These are phyloP conservation scores for Phytophthora tubulina DNA, from an alignment of 352 stramenopile genomes.

Conservation along the genomic window DNA sequence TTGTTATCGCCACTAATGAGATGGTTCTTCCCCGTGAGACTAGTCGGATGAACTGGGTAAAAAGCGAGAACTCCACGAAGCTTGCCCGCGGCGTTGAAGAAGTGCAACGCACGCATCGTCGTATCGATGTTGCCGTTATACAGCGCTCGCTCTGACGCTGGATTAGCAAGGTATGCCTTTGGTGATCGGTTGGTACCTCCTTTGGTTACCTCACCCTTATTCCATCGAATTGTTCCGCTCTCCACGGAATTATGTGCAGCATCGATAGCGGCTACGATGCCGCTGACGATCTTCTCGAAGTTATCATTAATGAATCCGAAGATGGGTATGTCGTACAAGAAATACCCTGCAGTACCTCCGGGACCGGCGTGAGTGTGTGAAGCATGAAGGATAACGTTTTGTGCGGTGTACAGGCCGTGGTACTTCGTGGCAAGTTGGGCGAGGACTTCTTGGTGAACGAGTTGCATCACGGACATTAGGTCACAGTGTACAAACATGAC, in stretches of 20 bases:
- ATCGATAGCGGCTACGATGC: conserved; percentile 70
- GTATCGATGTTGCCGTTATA: conserved; percentile 76
- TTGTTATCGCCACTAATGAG: conserved; percentile 90
- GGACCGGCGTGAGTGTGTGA: conserved; percentile 86
- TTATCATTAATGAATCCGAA: conserved; percentile 58
- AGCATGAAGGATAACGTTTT: conserved; percentile 80
- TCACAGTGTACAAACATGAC: conserved; percentile 67
- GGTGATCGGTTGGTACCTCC: conserved; percentile 78
- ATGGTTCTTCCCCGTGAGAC: conserved; percentile 71
- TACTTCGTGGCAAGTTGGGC: conserved; percentile 51
- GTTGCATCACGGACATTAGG: conserved; percentile 54
- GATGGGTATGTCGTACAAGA: conserved; percentile 70
- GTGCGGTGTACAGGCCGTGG: conserved; percentile 47
- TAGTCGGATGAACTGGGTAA: conserved; percentile 80
- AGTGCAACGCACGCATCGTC: conserved; percentile 69
- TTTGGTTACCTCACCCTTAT: conserved; percentile 40
- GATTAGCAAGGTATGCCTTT: conserved; percentile 74
- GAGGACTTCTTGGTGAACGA: conserved; percentile 67
- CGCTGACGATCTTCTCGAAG: conserved; percentile 71
- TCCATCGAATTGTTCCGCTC: conserved; percentile 53
- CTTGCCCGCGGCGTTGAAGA: conserved; percentile 39
- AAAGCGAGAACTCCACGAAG: conserved; percentile 71
- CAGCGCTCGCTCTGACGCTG: conserved; percentile 51
- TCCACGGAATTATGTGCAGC: conserved; percentile 64
- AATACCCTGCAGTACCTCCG: conserved; percentile 77